Conservation (phyloP, 129 eudicot species). For the Tagetes patula region DNA sequence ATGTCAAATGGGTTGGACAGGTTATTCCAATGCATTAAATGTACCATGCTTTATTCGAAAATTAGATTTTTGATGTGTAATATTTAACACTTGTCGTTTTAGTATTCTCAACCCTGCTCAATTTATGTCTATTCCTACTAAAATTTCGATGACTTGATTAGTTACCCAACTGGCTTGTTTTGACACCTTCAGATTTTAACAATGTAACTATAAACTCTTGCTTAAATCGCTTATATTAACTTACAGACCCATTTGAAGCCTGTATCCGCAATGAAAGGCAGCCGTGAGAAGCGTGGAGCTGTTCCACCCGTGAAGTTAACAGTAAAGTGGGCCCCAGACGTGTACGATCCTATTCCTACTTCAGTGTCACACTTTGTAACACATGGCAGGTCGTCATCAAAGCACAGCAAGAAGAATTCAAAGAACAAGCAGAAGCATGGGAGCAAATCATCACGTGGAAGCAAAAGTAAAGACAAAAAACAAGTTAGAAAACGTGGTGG, state of each 20-base stretch:
- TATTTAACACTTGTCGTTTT: not conserved
- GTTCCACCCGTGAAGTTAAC: conserved; percentile 43
- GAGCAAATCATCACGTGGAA: conserved; percentile 63
- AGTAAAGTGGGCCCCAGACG: conserved; percentile 86
- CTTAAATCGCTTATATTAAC: conserved; percentile 4
- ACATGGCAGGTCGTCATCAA: conserved; percentile 42
- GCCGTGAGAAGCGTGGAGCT: conserved; percentile 67
- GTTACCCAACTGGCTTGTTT: not conserved
- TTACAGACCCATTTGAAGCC: conserved; percentile 58
- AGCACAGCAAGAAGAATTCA: conserved; percentile 54
- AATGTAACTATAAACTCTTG: not conserved
- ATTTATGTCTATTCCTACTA: not conserved
- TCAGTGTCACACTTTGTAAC: conserved; percentile 59
- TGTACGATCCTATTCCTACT: conserved; percentile 74
- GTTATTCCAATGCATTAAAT: not conserved
- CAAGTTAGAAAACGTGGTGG: conserved; percentile 58
- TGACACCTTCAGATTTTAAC: not conserved
- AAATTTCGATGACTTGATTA: not conserved
- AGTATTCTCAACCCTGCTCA: not conserved
- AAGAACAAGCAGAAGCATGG: conserved; percentile 72
- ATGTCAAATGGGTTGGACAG: not conserved
- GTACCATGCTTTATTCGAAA: not conserved
- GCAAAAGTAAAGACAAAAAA: conserved; percentile 73
- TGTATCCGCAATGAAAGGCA: conserved; percentile 82
- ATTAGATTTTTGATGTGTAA: not conserved